Evolutionary conservation across 2,329 filamentous ascomycete species (phyloP).

Genomic region (Dichotomopilus funicola): DNA sequence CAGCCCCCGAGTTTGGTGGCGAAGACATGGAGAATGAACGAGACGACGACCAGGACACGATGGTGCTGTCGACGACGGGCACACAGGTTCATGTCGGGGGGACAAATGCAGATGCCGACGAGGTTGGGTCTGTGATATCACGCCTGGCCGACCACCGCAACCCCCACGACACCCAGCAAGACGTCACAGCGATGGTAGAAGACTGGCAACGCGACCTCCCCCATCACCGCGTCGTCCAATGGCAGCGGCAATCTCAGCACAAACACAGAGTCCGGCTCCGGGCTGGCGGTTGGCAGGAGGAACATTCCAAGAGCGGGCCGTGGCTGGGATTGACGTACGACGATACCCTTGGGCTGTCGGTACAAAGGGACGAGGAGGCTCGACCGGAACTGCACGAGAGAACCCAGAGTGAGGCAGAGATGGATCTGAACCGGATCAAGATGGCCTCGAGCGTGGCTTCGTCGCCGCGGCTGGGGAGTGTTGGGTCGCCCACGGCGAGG

Average conservation of each 20-base stretch:
- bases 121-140: too few relatives aligned
- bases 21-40: too few relatives aligned
- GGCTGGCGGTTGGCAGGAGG: conserved; percentile 38
- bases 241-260: conserved; percentile 35
- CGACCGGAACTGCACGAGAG: conserved; percentile 27
- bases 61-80: conserved; percentile 20
- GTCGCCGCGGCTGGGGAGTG: conserved; percentile 23
- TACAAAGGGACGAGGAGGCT: conserved; percentile 18
- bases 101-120: neutral
- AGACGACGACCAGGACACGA: conserved; percentile 30
- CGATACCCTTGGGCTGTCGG: conserved; percentile 31
- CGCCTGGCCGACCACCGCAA: neutral
- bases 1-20: conserved; percentile 18
- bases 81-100: conserved; percentile 7
- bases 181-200: conserved; percentile 2
- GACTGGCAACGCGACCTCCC: conserved; percentile 24
- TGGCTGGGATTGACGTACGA: conserved; percentile 38
- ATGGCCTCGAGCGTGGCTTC: conserved; percentile 29
- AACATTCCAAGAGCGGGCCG: conserved; percentile 34
- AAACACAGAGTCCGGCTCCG: conserved; percentile 28
- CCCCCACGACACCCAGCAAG: conserved; percentile 11
- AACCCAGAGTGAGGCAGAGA: conserved; percentile 36
- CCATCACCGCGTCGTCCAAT: conserved; percentile 37
- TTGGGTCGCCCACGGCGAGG: conserved; percentile 12
- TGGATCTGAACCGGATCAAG: conserved; percentile 38